Percentiles rank a stretch among this genome's conserved stretches.
These are phyloP conservation scores for Cytospora piceicola DNA, from an alignment of 2,329 filamentous ascomycete species.

Conservation along the genomic window DNA sequence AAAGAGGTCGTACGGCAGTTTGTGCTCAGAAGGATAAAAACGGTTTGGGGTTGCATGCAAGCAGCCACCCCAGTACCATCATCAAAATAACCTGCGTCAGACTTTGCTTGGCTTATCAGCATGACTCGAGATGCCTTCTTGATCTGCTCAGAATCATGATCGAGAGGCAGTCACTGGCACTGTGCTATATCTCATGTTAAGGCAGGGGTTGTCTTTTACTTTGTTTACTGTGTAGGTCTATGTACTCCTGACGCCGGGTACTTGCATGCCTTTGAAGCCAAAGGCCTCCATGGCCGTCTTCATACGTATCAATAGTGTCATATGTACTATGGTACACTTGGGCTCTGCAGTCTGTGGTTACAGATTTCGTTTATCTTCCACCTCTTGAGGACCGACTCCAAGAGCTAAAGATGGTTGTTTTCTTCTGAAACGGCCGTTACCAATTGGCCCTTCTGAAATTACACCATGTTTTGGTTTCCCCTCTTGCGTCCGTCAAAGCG, in stretches of 20 bases:
- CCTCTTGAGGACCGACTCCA: neutral
- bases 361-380: neutral
- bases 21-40: neutral
- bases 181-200: neutral
- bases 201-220: neutral
- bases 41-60: neutral
- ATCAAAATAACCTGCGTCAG: neutral
- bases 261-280: neutral
- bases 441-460: neutral
- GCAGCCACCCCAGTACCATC: neutral
- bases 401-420: constrained; percentile 19
- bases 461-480: neutral
- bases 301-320: neutral
- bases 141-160: neutral
- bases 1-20: neutral
- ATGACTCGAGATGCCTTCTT: neutral
- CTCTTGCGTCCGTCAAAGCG: neutral
- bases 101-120: neutral
- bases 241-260: neutral
- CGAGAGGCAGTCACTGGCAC: neutral
- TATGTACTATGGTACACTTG: neutral
- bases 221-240: neutral
- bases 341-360: neutral
- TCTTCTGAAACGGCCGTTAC: neutral
- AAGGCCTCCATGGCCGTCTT: neutral